A percentile compares a stretch with the other conserved stretches of the same genome.
Conservation (phyloP, 1,139 yeast species). For the Tardiomyces digboiensis region DNA sequence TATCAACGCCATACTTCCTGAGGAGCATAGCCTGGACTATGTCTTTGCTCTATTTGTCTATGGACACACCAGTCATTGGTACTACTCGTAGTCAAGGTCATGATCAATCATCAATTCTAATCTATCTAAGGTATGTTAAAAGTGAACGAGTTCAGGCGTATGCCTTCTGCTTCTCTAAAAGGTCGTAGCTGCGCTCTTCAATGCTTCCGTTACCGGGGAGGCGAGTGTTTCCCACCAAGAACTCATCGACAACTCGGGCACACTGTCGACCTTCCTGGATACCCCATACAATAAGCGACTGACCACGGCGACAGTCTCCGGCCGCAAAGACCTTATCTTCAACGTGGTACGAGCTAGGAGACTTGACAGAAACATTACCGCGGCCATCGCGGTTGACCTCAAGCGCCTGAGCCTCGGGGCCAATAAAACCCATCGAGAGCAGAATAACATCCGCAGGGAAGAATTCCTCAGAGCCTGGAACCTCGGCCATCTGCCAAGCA, state of each 20-base stretch:
- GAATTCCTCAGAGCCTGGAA: conserved; percentile 88
- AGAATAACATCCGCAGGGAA: conserved; percentile 94
- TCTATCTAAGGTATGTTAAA: too few species aligned
- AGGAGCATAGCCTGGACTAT: too few species aligned
- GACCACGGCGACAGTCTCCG: conserved; percentile 99
- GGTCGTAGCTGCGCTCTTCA: conserved; percentile 49
- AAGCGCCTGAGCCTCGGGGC: conserved; percentile 84
- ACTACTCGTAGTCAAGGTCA: too few species aligned
- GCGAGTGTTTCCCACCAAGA: conserved; percentile 66
- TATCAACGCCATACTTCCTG: too few species aligned
- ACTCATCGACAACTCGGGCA: conserved; percentile 87
- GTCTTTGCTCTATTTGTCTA: too few species aligned
- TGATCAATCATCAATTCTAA: too few species aligned
- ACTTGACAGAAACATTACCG: conserved; percentile 57
- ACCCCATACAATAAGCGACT: conserved; percentile 98
- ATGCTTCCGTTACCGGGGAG: conserved; percentile 94
- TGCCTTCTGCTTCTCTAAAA: conserved; percentile 2
- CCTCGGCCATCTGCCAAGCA: conserved; percentile 99
- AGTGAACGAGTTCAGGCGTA: neutral
- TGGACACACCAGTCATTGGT: too few species aligned
- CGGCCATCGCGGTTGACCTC: conserved; percentile 68
- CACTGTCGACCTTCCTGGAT: conserved; percentile 99
- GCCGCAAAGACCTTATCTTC: conserved; percentile 76
- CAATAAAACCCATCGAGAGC: conserved; percentile 95
- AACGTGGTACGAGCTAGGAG: conserved; percentile 56